Evolutionary conservation across 208 protist species (phyloP), one percentile per base, ranked within the genome.

Genomic region (Leishmania tarentolae): DNA sequence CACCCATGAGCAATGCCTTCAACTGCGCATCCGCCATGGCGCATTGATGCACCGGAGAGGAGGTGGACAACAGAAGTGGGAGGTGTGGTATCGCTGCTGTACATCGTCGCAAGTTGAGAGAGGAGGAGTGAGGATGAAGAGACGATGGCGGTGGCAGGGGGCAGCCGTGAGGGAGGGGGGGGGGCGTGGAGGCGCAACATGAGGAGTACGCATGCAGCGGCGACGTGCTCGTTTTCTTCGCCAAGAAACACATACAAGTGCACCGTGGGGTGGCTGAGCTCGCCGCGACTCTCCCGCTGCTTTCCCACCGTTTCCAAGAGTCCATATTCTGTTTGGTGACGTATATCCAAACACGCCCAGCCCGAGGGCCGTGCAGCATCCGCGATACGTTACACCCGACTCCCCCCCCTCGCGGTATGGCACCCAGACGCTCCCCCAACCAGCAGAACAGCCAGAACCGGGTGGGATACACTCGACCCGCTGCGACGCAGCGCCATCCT

Each of bases 11-110:
- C 21, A 81, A 44, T 3, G 75, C 44, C 21, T 71, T 76, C 35
- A 85, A 74, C 44, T 80, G 57, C 63, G 56, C 35, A n/a, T 73
- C 65, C 1, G 76, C 50, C 82, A 85, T 85, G 19, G 42, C 19
- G 68, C 24, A 44, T 50, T 37, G 68, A 42, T 28, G 1, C 42
- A 42, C 68, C 35, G 11, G 28, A 72, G 37, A 52, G 28, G 3
- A 56, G 0, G 71, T 11, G 70, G 59, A 65, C 11, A 65, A 28
- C 11, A n/a, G 59, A 65, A 6, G 59, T 37, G 9, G 9, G 59
- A 65, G 11, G 59, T n/a, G 59, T 65, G n/a, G 56, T 65, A 37
- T n/a, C 11, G 7, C n/a, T 17, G 59, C 28, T 65, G n/a, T 28
- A n/a, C 11, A n/a, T 65, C 19, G 57, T 63, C n/a, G 59, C 6